Evolutionary conservation across 2,329 filamentous ascomycete genomes (phyloP).

Genomic region (Passalora sequoiae): DNA sequence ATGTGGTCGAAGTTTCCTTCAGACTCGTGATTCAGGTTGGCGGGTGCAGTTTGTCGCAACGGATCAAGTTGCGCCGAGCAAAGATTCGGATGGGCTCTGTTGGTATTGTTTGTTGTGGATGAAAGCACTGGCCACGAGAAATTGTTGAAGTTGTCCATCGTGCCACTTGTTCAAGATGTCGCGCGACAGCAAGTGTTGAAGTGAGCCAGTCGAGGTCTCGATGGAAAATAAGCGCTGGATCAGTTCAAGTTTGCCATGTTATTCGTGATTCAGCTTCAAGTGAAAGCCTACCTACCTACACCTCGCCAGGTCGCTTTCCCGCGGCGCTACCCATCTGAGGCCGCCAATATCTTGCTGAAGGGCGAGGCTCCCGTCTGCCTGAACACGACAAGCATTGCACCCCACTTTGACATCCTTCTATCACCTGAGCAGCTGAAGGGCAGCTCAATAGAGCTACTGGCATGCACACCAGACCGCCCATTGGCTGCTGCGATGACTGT

Average conservation of each 20-base stretch:
- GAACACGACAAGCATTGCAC: slow-evolving; percentile 11
- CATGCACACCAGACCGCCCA: too few species aligned
- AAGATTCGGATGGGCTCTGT: neutral
- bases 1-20: neutral
- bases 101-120: neutral
- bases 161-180: neutral
- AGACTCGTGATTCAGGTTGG: neutral
- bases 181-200: neutral
- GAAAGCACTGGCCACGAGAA: neutral
- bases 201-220: slow-evolving; percentile 1
- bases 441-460: slow-evolving; percentile 5
- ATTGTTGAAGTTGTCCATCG: neutral
- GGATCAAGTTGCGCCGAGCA: neutral
- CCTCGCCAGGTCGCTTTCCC: too few species aligned
- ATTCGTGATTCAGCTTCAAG: too few species aligned
- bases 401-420: slow-evolving; percentile 6
- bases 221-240: neutral
- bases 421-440: slow-evolving; percentile 6
- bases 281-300: too few species aligned
- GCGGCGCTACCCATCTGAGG: neutral
- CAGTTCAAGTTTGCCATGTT: neutral
- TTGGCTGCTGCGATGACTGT: slow-evolving; percentile 11
- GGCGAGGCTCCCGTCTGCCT: slow-evolving; percentile 9
- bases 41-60: neutral
- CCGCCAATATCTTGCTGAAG: neutral